These are phyloP conservation scores for Venturia pyrina DNA, from an alignment of 2,329 filamentous ascomycete genomes.

Conservation along the genomic window DNA sequence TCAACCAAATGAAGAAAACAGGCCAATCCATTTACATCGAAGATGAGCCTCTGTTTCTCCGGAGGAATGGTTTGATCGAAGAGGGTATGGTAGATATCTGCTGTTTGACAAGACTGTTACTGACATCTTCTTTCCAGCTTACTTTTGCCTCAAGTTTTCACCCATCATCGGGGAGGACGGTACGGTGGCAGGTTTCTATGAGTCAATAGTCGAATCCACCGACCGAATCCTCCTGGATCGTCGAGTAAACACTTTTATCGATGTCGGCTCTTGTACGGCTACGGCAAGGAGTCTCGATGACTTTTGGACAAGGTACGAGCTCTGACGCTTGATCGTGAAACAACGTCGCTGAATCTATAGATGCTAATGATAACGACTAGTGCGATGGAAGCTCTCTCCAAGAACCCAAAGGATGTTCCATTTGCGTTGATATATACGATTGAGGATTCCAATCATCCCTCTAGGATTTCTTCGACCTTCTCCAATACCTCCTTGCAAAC, in stretches of 20 bases:
- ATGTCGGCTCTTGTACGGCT: not conserved
- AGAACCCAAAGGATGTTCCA: conserved; percentile 1
- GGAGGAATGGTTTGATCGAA: not conserved
- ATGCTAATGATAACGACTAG: not conserved
- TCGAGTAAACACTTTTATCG: not conserved
- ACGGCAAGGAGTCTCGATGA: not conserved
- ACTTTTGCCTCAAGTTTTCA: not conserved
- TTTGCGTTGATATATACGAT: conserved; percentile 6
- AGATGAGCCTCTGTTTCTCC: conserved; percentile 1
- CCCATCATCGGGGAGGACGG: not conserved
- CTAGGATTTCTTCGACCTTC: not conserved
- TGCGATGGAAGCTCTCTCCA: not conserved
- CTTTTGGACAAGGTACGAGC: not conserved
- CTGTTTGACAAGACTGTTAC: not conserved
- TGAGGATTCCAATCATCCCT: not conserved
- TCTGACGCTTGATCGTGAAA: not conserved
- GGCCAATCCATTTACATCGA: not conserved
- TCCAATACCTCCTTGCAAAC: not conserved
- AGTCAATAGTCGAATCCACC: conserved; percentile 2
- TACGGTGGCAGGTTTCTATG: not conserved
- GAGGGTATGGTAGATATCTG: not conserved
- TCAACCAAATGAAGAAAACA: not conserved
- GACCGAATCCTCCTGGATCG: not conserved
- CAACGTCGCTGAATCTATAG: not conserved
- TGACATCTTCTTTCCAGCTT: not conserved